These are phyloP conservation scores for Phytopythium oedochilum DNA, from an alignment of 352 stramenopile genomes.

Conservation along the genomic window DNA sequence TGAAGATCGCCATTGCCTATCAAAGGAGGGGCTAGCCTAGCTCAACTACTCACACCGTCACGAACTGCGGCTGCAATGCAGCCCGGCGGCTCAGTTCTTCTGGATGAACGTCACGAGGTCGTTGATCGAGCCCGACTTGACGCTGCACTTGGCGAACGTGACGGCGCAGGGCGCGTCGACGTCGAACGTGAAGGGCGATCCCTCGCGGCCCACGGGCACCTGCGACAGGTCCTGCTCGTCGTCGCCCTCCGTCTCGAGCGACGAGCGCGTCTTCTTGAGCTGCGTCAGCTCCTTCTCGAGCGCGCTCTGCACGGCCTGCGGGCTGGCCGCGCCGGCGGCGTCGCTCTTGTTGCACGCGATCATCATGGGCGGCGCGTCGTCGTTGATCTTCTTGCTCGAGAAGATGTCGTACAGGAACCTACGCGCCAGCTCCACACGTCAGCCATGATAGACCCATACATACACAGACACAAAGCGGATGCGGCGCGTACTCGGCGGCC, in stretches of 20 bases:
- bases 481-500: constrained; percentile 59
- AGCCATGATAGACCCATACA: constrained; percentile 1
- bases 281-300: constrained; percentile 83
- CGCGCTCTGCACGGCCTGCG: constrained; percentile 44
- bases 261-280: constrained; percentile 84
- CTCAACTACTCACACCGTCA: neutral
- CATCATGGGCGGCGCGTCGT: constrained; percentile 60
- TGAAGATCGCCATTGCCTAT: too few relatives aligned
- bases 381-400: constrained; percentile 79
- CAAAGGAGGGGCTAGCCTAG: too few relatives aligned
- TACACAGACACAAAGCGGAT: neutral
- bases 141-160: constrained; percentile 61
- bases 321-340: constrained; percentile 27
- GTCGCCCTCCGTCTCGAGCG: constrained; percentile 71
- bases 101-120: constrained; percentile 71
- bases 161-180: constrained; percentile 80
- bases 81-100: constrained; percentile 35
- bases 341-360: constrained; percentile 87
- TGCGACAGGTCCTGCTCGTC: constrained; percentile 66
- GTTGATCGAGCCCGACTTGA: constrained; percentile 58
- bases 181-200: constrained; percentile 67
- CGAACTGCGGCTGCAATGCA: neutral
- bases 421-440: neutral
- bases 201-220: constrained; percentile 76
- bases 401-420: constrained; percentile 87